These are phyloP conservation scores for Erigeron canadensis DNA, from an alignment of 129 eudicot species.

Conservation along the genomic window DNA sequence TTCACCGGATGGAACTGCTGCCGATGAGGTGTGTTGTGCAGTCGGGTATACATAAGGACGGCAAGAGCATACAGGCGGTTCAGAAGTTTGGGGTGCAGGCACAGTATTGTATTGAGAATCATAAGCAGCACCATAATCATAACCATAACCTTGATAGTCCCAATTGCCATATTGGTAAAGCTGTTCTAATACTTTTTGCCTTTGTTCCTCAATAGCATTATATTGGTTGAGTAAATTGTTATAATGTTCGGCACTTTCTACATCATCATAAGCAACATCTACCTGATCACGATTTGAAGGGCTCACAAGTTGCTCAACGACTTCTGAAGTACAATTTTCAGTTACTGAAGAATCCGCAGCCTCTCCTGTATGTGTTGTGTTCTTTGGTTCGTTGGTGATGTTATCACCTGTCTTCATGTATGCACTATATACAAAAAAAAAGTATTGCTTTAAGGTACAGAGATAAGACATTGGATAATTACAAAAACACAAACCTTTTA, in stretches of 20 bases:
- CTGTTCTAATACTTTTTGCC: conserved; percentile 61
- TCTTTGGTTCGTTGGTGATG: conserved; percentile 17
- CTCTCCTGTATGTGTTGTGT: conserved; percentile 19
- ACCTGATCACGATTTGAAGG: conserved; percentile 33
- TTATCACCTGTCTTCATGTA: conserved; percentile 28
- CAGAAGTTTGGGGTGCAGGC: conserved; percentile 43
- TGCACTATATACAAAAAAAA: conserved; percentile 36
- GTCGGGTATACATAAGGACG: conserved; percentile 56
- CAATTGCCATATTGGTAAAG: conserved; percentile 59
- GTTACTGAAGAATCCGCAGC: conserved; percentile 7
- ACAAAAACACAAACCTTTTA: conserved; percentile 39
- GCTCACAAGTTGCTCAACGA: conserved; percentile 22
- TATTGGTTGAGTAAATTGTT: conserved; percentile 58
- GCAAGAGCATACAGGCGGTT: conserved; percentile 41
- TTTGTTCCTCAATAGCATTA: conserved; percentile 73
- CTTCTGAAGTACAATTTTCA: conserved; percentile 30
- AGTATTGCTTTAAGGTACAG: conserved; percentile 5
- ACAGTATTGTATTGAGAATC: conserved; percentile 53
- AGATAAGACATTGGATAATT: background rate
- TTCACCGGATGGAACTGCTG: conserved; percentile 27
- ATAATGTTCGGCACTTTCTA: conserved; percentile 52
- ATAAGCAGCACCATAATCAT: conserved; percentile 35
- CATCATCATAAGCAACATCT: conserved; percentile 15
- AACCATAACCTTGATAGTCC: conserved; percentile 47
- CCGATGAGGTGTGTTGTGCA: conserved; percentile 36